phyloP scores from a whole-genome alignment of 1,284 basidiomycete species.

The Mycosarcoma maydis region DNA sequence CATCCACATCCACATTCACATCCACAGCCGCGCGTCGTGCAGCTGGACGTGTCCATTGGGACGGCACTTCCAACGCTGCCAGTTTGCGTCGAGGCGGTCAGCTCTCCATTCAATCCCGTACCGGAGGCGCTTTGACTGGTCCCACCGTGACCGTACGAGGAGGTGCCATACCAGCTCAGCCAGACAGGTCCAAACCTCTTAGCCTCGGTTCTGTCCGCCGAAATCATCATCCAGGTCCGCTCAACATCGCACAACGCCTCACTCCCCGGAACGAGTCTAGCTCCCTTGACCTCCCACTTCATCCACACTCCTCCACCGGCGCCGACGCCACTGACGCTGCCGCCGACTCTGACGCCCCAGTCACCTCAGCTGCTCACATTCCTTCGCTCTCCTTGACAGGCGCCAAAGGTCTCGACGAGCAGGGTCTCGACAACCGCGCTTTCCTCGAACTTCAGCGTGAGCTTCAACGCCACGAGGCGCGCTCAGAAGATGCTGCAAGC shows the following conservation, averaged over 20 bases:
- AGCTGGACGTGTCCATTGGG: conserved; percentile 45
- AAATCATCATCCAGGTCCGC: conserved; percentile 59
- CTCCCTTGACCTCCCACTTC: conserved; percentile 1
- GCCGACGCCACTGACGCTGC: not conserved
- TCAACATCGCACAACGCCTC: conserved; percentile 52
- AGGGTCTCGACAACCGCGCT: conserved; percentile 57
- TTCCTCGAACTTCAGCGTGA: conserved; percentile 60
- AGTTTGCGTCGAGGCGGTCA: conserved; percentile 33
- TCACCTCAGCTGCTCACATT: conserved; percentile 5
- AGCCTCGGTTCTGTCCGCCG: conserved; percentile 48
- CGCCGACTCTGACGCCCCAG: not conserved
- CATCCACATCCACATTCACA: too few species aligned
- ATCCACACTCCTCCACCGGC: not conserved
- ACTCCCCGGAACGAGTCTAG: conserved; percentile 18
- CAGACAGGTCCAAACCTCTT: conserved; percentile 12
- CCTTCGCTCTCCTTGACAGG: conserved; percentile 50
- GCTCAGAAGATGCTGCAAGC: conserved; percentile 29
- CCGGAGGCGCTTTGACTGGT: conserved; percentile 33
- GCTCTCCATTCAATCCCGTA: conserved; percentile 32
- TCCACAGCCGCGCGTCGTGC: conserved; percentile 18
- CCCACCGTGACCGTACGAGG: conserved; percentile 53
- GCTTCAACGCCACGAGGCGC: conserved; percentile 53
- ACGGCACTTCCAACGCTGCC: conserved; percentile 42
- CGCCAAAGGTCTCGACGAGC: conserved; percentile 58
- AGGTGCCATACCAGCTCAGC: conserved; percentile 13